Evolutionary conservation across 257 asterid genomes (phyloP), one percentile per base, ranked within the genome.

Genomic region (Scutellaria galericulata): DNA sequence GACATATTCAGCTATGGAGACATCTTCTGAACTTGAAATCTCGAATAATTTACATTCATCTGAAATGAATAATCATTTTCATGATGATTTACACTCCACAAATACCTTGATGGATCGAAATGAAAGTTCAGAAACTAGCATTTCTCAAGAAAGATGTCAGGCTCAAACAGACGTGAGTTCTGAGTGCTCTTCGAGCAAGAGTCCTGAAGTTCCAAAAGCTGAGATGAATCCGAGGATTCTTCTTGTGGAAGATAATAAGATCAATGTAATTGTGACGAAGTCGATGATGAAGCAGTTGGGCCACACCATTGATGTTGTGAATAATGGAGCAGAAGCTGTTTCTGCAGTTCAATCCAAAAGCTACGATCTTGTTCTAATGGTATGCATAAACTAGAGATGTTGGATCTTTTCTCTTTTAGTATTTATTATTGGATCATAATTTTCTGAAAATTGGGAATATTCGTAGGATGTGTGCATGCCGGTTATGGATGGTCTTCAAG

Each of bases 231-330:
- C 97, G 1, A 93, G 75, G 79, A 93, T 93, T 52, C 97, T 93
- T 61, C 93, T 93, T 1, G 98, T 93, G 45, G 98, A 90, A 51
- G 97, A 93, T 77, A 88, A 75, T 87, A 88, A 86, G 86, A 86
- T 88, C 31, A 90, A 88, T 56, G 91, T 93, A 74, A 87, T 93
- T 86, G 96, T 90, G 14, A 73, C 97, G 3, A 84, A 79, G 72
- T 87, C 96, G 8, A 88, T 93, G 97, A 87, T 90, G 98, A 90
- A 88, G 84, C 97, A 82, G 84, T 78, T 93, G 48, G 98, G 98
- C 41, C 91, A 90, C 74, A 67, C 18, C 70, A 82, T 93, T 24
- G 93, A 84, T 15, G 87, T 93, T 15, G 98, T 86, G 45, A 67
- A 78, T 55, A 86, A 93, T 59, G 98, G 98, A 64, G 82, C 87